These are phyloP conservation scores for Termitomyces titanicus DNA, from an alignment of 768 basidiomycete species.

Conservation along the genomic window DNA sequence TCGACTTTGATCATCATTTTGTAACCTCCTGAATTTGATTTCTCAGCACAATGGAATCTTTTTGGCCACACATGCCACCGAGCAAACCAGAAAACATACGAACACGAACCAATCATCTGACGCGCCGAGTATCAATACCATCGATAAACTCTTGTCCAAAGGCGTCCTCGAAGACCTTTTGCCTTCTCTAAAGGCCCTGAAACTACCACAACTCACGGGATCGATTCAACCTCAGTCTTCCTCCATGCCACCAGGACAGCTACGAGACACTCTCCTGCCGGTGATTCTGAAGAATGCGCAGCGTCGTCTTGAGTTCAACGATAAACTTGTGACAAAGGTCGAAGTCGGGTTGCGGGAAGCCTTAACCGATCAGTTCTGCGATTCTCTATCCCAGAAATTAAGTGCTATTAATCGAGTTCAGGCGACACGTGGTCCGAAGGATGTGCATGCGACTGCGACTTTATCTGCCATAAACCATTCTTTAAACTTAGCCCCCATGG, in stretches of 20 bases:
- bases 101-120: not conserved
- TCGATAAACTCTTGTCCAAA: not conserved
- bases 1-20: not conserved
- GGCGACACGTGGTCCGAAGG: not conserved
- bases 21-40: not conserved
- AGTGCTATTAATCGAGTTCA: conserved; percentile 10
- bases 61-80: not conserved
- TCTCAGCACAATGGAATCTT: not conserved
- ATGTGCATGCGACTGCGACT: not conserved
- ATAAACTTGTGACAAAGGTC: conserved; percentile 1
- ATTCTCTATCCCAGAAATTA: conserved; percentile 19
- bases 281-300: conserved; percentile 15
- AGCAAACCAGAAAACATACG: not conserved
- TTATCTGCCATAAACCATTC: not conserved
- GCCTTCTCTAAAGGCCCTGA: conserved; percentile 1
- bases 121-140: not conserved
- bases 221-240: not conserved
- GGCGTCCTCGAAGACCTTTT: not conserved
- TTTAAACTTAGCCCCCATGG: not conserved
- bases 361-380: conserved; percentile 24
- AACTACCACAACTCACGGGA: not conserved
- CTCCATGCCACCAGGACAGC: not conserved
- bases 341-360: conserved; percentile 13
- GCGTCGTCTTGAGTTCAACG: conserved; percentile 8
- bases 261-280: conserved; percentile 13